phyloP scores from a whole-genome alignment of 495 filamentous ascomycete species.

The Elaphomyces granulatus region DNA sequence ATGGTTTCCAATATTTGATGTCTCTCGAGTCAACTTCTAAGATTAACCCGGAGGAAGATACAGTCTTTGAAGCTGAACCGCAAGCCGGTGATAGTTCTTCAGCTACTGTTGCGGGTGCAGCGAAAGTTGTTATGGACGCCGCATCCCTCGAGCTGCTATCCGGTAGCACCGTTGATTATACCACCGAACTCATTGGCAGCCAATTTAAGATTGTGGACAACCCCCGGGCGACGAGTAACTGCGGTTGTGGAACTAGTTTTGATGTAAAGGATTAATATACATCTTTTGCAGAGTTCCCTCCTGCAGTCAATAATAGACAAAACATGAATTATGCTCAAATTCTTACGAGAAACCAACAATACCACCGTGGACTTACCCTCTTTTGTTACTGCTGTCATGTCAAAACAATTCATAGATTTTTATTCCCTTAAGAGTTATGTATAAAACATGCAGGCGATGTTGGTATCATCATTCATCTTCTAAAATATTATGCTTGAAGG shows the following conservation, averaged over 20 bases:
- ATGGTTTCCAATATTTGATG: slow-evolving; percentile 97
- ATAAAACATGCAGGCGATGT: too few species aligned
- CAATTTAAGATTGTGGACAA: slow-evolving; percentile 96
- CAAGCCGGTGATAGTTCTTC: slow-evolving; percentile 13
- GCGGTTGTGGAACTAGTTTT: slow-evolving; percentile 96
- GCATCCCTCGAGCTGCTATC: slow-evolving; percentile 78
- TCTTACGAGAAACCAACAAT: too few species aligned
- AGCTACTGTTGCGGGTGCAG: slow-evolving; percentile 33
- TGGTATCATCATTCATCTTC: too few species aligned
- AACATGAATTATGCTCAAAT: too few species aligned
- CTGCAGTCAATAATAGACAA: too few species aligned
- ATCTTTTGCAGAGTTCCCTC: not conserved
- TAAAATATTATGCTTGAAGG: too few species aligned
- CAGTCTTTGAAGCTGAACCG: slow-evolving; percentile 31
- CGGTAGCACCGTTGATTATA: slow-evolving; percentile 89
- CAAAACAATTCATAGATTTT: too few species aligned
- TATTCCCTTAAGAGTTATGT: too few species aligned
- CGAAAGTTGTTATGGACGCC: slow-evolving; percentile 81
- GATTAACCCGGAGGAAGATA: slow-evolving; percentile 63
- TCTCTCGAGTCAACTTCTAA: slow-evolving; percentile 49
- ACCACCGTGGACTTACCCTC: too few species aligned
- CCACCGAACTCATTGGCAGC: slow-evolving; percentile 91
- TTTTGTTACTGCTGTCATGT: too few species aligned
- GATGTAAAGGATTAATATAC: slow-evolving; percentile 56
- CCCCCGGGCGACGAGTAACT: slow-evolving; percentile 79